Conservation (phyloP, 2,329 filamentous ascomycete genomes). For the Exophiala bonariae region DNA sequence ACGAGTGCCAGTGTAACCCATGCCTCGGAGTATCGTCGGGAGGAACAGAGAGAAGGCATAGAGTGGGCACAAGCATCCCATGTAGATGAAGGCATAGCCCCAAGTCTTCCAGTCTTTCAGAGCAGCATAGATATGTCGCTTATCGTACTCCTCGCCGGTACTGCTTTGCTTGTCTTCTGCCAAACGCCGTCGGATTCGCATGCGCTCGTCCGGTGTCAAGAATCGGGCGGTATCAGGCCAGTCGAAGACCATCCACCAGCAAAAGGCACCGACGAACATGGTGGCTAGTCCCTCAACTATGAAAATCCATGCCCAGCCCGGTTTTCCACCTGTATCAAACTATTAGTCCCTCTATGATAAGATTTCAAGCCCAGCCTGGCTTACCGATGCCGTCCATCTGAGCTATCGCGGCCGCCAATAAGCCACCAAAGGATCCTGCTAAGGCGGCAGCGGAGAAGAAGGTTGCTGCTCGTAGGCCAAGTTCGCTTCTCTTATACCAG, state of each 20-base stretch:
- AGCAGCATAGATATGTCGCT: slow-evolving; percentile 51
- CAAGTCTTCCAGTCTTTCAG: slow-evolving; percentile 53
- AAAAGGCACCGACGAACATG: slow-evolving; percentile 37
- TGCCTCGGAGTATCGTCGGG: slow-evolving; percentile 58
- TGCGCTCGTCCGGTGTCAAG: slow-evolving; percentile 46
- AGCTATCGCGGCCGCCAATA: slow-evolving; percentile 54
- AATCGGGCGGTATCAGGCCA: slow-evolving; percentile 50
- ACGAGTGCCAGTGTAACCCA: slow-evolving; percentile 55
- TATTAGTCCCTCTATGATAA: too few relatives aligned
- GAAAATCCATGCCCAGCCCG: slow-evolving; percentile 51
- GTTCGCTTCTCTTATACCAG: slow-evolving; percentile 58
- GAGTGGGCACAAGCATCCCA: slow-evolving; percentile 56
- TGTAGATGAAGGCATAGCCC: slow-evolving; percentile 45
- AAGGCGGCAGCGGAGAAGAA: slow-evolving; percentile 57
- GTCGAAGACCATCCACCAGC: slow-evolving; percentile 50
- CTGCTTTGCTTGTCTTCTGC: slow-evolving; percentile 44
- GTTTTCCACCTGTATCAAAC: slow-evolving; percentile 36
- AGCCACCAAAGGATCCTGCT: slow-evolving; percentile 54
- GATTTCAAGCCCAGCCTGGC: slow-evolving; percentile 46
- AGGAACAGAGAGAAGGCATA: slow-evolving; percentile 61
- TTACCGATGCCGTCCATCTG: slow-evolving; percentile 40
- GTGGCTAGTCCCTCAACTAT: slow-evolving; percentile 46
- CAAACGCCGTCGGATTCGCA: slow-evolving; percentile 35
- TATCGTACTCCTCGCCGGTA: slow-evolving; percentile 37
- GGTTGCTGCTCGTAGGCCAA: slow-evolving; percentile 59